A percentile compares a stretch with the other conserved stretches of the same genome.
phyloP scores from a whole-genome alignment of 805 yeast species.

The Candida dajiaensis region DNA sequence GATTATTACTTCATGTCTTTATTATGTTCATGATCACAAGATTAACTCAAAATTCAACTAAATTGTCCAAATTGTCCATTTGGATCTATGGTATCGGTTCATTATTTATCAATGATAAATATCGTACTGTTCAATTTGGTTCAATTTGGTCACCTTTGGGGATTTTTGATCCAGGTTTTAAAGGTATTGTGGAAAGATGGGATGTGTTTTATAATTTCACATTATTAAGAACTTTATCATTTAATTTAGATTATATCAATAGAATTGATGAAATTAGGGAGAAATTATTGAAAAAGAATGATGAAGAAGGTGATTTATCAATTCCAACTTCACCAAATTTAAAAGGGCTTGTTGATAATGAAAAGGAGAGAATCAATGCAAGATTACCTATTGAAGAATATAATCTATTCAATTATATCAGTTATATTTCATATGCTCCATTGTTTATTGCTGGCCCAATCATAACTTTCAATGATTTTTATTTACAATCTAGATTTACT shows the following conservation, averaged over 20 bases:
- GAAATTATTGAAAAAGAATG: conserved; percentile 16
- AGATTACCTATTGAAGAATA: conserved; percentile 60
- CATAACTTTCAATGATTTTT: conserved; percentile 84
- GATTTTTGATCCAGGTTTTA: conserved; percentile 52
- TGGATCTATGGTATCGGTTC: conserved; percentile 83
- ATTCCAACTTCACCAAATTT: conserved; percentile 15
- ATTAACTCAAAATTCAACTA: conserved; percentile 25
- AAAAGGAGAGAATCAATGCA: conserved; percentile 58
- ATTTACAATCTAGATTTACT: conserved; percentile 60
- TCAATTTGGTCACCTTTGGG: conserved; percentile 34
- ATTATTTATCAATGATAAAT: conserved; percentile 70
- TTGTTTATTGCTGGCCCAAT: conserved; percentile 94
- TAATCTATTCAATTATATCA: conserved; percentile 55
- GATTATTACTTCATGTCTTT: conserved; percentile 52
- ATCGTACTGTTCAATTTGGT: conserved; percentile 48
- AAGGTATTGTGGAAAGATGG: conserved; percentile 87
- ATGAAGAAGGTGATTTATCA: conserved; percentile 19
- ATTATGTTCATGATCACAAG: conserved; percentile 48
- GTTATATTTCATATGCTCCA: conserved; percentile 82
- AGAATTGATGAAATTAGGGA: conserved; percentile 23
- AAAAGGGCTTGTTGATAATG: conserved; percentile 33
- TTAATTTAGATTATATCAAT: conserved; percentile 67
- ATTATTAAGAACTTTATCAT: conserved; percentile 76
- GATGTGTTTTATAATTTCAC: conserved; percentile 94
- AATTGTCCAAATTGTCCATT: conserved; percentile 36